Evolutionary conservation across 371 early-diverging fungal species (phyloP).

Genomic region (Rhizopus arrhizus): DNA sequence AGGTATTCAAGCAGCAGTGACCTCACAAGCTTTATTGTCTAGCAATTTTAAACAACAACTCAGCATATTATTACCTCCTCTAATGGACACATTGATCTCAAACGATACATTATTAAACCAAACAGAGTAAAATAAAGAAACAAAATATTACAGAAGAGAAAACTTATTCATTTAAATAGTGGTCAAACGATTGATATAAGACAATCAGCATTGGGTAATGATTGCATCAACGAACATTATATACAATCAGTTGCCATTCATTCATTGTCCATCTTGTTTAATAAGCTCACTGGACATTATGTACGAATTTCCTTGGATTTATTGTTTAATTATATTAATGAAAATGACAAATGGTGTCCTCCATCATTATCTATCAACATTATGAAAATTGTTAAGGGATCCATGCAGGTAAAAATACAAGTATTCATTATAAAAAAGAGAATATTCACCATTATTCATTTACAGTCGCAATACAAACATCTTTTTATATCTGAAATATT

Average conservation of each 20-base stretch:
- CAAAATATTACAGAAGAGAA: no score
- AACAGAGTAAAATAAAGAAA: no score
- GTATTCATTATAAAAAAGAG: no score
- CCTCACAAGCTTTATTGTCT: conserved; percentile 58
- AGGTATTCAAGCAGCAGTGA: conserved; percentile 55
- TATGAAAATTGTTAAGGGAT: conserved; percentile 48
- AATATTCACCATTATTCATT: no score
- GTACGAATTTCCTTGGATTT: conserved; percentile 52
- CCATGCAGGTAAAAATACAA: neutral
- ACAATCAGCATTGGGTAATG: conserved; percentile 25
- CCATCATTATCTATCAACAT: conserved; percentile 52
- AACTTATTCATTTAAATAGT: neutral
- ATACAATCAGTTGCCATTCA: conserved; percentile 37
- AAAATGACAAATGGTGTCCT: conserved; percentile 60
- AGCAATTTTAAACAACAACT: conserved; percentile 60
- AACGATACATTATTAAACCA: neutral
- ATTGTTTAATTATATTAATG: conserved; percentile 61
- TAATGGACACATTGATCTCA: conserved; percentile 49
- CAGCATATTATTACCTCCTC: conserved; percentile 55
- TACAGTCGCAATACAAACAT: conserved; percentile 68
- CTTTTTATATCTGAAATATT: conserved; percentile 67
- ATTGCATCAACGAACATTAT: conserved; percentile 7
- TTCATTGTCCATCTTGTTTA: conserved; percentile 33
- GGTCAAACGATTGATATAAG: conserved; percentile 25
- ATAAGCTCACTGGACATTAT: conserved; percentile 40